These are phyloP conservation scores for Tetraselmis chui DNA, from an alignment of 139 green algal species.

Conservation along the genomic window DNA sequence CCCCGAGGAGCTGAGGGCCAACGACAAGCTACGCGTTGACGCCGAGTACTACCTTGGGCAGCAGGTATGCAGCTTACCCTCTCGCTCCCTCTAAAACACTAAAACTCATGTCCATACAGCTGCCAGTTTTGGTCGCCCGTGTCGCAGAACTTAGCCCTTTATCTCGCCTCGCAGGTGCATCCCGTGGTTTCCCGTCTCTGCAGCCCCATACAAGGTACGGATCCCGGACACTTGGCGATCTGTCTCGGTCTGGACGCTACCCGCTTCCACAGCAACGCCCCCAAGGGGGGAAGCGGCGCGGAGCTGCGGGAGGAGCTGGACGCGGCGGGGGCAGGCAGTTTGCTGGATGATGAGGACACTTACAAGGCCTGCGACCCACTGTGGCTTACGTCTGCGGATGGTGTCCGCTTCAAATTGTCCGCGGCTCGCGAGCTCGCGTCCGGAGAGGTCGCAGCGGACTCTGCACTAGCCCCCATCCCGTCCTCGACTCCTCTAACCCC, in stretches of 20 bases:
- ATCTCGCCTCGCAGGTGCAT: slow-evolving; percentile 64
- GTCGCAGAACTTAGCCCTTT: no score
- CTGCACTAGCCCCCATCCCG: neutral
- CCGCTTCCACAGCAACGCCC: slow-evolving; percentile 38
- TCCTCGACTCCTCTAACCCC: slow-evolving; percentile 15
- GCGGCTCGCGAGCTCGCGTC: neutral
- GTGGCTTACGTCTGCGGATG: slow-evolving; percentile 30
- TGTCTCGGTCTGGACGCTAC: slow-evolving; percentile 88
- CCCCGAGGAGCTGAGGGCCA: slow-evolving; percentile 77
- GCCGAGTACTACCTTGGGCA: slow-evolving; percentile 84
- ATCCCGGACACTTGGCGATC: slow-evolving; percentile 75
- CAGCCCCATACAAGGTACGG: slow-evolving; percentile 85
- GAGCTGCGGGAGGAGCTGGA: slow-evolving; percentile 34
- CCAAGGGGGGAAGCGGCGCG: slow-evolving; percentile 14
- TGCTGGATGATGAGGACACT: slow-evolving; percentile 62
- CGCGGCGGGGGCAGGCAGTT: slow-evolving; percentile 30
- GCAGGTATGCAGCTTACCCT: no score
- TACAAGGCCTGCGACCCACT: slow-evolving; percentile 30
- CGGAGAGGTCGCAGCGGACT: no score
- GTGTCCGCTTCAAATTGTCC: neutral
- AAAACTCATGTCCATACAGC: no score
- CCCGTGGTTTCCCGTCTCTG: slow-evolving; percentile 88
- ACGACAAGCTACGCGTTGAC: slow-evolving; percentile 58
- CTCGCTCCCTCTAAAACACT: no score
- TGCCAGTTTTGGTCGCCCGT: no score